Evolutionary conservation across 2,329 filamentous ascomycete species (phyloP), one percentile per base, ranked within the genome.

Genomic region (Balansia obtecta): DNA sequence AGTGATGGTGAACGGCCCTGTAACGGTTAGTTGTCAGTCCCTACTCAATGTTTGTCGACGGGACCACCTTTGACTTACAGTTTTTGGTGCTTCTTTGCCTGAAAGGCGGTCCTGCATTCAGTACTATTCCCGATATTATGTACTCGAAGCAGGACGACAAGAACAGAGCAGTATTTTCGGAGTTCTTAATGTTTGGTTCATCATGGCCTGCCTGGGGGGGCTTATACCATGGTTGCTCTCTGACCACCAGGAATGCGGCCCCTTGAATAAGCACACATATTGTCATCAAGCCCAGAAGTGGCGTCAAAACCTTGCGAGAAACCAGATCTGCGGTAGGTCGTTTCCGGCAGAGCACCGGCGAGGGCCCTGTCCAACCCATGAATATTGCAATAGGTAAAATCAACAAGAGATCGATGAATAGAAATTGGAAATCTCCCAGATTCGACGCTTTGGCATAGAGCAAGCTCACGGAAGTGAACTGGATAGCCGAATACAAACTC

Each of bases 401-500:
- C 51, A 98, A 80, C 3, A 85, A 73, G 13, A 98, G 75, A 60
- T 98, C 93, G 61, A 98, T 97, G 67, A 91, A 97, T 4, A 98
- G 75, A 65, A 96, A 98, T 68, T 97, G 93, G 63, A 98, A 97
- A 65, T 98, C 93, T 46, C 93, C 94, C 6, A 98, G 73, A 63
- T 98, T 98, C 9, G 88, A 95, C 11, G 86, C 94, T 8, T 83
- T 89, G 7, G 89, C 87, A 66, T 98, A 98, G 15, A 98, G 76
- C 64, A 98, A 96, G 75, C 86, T 95, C 61, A 98, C 94, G 1
- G 88, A 88, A 8, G 88, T 95, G 71, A 98, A 98, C 66, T 98
- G 93, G 57, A 98, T 98, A n/a, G 93, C 91, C 2, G 90, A 97
- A 72, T 98, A 98, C 56, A 98, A 70, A 60, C 87, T 94, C 94